Conservation (phyloP, 148 eudicot species). For the Drosera capensis region DNA sequence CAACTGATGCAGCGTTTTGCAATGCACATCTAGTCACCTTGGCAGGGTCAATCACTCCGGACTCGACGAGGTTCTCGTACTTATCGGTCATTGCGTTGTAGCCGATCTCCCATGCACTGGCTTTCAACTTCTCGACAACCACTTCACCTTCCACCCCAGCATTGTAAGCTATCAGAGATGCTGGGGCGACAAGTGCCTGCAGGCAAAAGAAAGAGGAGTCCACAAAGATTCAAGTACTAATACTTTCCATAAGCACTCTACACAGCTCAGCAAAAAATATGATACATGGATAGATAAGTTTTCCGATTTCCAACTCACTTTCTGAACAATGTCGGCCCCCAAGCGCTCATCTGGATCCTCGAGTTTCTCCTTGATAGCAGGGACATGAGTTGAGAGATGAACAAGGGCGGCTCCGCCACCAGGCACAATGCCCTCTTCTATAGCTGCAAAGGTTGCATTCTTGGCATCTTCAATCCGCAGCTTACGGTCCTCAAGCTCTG, state of each 20-base stretch:
- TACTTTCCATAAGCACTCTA: background rate
- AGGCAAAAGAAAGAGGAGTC: background rate
- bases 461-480: conserved; percentile 55
- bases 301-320: no score
- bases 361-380: conserved; percentile 67
- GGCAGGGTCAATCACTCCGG: conserved; percentile 95
- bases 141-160: conserved; percentile 99
- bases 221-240: background rate
- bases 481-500: conserved; percentile 57
- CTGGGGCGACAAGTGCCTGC: conserved; percentile 82
- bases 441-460: conserved; percentile 67
- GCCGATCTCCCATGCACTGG: conserved; percentile 75
- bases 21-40: conserved; percentile 91
- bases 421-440: conserved; percentile 60
- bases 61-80: conserved; percentile 67
- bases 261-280: no score
- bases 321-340: conserved; percentile 93
- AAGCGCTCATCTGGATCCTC: conserved; percentile 81
- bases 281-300: no score
- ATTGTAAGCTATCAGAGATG: conserved; percentile 74
- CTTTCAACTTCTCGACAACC: conserved; percentile 79
- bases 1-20: conserved; percentile 90
- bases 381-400: conserved; percentile 73
- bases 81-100: conserved; percentile 90
- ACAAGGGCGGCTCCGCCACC: conserved; percentile 98